Percentiles rank a stretch among this genome's conserved stretches.
These are phyloP conservation scores for Thalassiosira hispida DNA, from an alignment of 352 stramenopile species.

Conservation along the genomic window DNA sequence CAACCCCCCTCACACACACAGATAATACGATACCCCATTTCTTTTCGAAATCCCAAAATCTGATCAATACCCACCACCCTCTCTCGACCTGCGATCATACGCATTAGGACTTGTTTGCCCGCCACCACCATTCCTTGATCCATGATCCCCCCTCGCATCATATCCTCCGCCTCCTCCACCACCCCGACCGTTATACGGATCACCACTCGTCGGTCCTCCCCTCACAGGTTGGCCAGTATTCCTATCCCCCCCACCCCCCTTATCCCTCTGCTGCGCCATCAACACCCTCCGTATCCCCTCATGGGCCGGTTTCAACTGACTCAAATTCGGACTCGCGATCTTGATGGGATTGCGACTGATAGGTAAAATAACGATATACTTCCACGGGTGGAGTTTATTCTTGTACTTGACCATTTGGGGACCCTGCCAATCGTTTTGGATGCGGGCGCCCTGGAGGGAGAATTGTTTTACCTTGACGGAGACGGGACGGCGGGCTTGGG, in stretches of 20 bases:
- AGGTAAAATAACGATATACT: conserved; percentile 84
- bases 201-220: neutral
- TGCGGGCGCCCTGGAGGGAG: conserved; percentile 79
- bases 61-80: too few relatives aligned
- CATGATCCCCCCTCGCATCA: conserved; percentile 11
- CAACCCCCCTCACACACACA: too few relatives aligned
- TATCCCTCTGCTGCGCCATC: conserved; percentile 70
- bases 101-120: too few relatives aligned
- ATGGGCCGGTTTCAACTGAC: conserved; percentile 78
- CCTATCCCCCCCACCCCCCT: conserved; percentile 3
- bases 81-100: too few relatives aligned
- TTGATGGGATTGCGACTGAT: conserved; percentile 83
- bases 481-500: conserved; percentile 77
- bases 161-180: conserved; percentile 17
- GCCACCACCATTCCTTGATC: neutral
- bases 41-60: too few relatives aligned
- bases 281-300: conserved; percentile 80
- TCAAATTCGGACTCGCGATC: conserved; percentile 82
- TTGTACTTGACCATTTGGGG: conserved; percentile 87
- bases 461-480: conserved; percentile 86
- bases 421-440: conserved; percentile 85
- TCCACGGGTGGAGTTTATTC: conserved; percentile 84
- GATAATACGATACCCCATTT: too few relatives aligned
- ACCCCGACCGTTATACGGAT: conserved; percentile 1
- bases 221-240: neutral